Evolutionary conservation across 441 rosid genomes (phyloP), one percentile per base, ranked within the genome.

Genomic region (Mallotus japonicus): DNA sequence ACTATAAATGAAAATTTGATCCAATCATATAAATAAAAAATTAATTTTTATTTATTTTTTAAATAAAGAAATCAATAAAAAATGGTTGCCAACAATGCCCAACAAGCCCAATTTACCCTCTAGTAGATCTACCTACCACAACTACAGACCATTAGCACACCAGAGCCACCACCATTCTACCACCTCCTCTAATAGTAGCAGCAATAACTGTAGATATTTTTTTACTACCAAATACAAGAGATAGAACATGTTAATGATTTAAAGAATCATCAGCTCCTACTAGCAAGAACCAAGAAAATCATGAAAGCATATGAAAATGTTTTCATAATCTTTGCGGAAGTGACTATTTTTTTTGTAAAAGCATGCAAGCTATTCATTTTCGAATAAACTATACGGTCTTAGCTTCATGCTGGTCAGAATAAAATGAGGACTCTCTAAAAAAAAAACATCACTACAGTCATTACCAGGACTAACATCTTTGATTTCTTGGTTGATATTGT

Each of bases 281-380:
- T 94, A 24, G 97, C 99, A 15, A 83, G 99, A 63, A 94, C 92
- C 85, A 92, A 92, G 86, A 94, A 90, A 88, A 94, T 94, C 81
- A 94, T 94, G 99, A 91, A 95, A 79, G 97, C 97, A 40, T 96
- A 95, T 67, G 97, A 95, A 74, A 97, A 95, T 73, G 99, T 92
- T 44, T 97, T 96, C 67, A 95, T 95, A 97, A 95, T 95, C 88
- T 90, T 97, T 12, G 97, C 98, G 14, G 97, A 95, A 80, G 99
- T 96, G 5, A 98, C 99, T 53, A 86, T 95, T 75, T 85, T 95
- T 42, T 92, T 95, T 77, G 87, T 97, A 46, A 95, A 95, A 76
- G 99, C 99, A 54, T 95, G 99, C 66, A 98, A 95, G 88, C 93
- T 95, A 67, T 95, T 95, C 88, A 90, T 95, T 70, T 86, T 92